Conservation (phyloP, 179 eudicot genomes). For the Drosera spatulata region DNA sequence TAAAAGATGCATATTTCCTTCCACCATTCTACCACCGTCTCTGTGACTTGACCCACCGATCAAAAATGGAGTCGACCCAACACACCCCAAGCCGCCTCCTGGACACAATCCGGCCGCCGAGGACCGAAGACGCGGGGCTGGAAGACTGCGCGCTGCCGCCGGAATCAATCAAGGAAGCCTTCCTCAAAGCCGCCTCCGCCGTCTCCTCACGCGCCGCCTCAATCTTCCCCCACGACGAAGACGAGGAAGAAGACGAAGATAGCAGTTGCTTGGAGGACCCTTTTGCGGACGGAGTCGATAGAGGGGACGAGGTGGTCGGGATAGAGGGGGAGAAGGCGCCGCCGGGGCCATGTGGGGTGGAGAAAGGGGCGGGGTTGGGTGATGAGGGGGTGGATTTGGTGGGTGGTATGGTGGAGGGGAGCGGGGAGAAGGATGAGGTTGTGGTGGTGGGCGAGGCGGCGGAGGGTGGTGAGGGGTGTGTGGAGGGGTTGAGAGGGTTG, state of each 20-base stretch:
- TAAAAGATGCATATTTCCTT: too few relatives aligned
- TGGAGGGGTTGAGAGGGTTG: slow-evolving; percentile 34
- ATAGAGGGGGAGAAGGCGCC: slow-evolving; percentile 11
- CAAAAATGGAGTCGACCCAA: slow-evolving; percentile 23
- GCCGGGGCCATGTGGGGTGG: slow-evolving; percentile 23
- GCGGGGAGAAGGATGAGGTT: slow-evolving; percentile 15
- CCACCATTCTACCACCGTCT: too few relatives aligned
- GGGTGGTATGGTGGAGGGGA: too few relatives aligned
- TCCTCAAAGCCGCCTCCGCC: slow-evolving; percentile 63
- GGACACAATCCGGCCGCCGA: slow-evolving; percentile 46
- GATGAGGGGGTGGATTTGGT: slow-evolving; percentile 13
- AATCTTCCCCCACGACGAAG: slow-evolving; percentile 20
- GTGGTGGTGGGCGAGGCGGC: slow-evolving; percentile 17
- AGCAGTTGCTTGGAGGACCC: slow-evolving; percentile 26
- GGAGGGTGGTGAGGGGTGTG: slow-evolving; percentile 20
- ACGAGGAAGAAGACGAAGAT: slow-evolving; percentile 8
- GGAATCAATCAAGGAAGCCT: slow-evolving; percentile 63
- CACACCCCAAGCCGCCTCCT: slow-evolving; percentile 9
- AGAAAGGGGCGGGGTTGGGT: slow-evolving; percentile 25
- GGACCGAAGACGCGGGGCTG: slow-evolving; percentile 77
- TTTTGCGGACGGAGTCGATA: slow-evolving; percentile 3
- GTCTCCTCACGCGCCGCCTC: slow-evolving; percentile 37
- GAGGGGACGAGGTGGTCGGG: slow-evolving; percentile 24
- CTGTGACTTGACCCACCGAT: neutral
- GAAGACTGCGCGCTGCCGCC: slow-evolving; percentile 83